These are phyloP conservation scores for Pinus tabuliformis DNA, from an alignment of 75 land plant species.

Conservation along the genomic window DNA sequence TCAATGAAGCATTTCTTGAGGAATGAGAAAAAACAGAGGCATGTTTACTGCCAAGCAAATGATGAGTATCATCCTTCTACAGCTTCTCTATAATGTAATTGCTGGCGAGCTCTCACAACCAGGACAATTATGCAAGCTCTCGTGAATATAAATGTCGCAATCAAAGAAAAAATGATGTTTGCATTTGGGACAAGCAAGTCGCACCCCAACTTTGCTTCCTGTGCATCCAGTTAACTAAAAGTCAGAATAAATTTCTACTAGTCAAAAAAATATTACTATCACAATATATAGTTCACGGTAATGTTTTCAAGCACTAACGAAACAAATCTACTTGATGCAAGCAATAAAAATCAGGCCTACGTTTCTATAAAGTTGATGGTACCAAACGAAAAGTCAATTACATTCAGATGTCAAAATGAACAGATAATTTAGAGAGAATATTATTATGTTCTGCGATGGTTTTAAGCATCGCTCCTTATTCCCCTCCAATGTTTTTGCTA, in stretches of 20 bases:
- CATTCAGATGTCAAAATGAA: background rate
- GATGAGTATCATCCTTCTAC: no score
- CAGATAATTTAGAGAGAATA: background rate
- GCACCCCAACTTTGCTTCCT: conserved; percentile 59
- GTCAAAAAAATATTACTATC: background rate
- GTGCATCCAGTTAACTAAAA: conserved; percentile 12
- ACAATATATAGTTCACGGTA: background rate
- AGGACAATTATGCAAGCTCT: conserved; percentile 97
- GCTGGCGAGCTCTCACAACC: conserved; percentile 79
- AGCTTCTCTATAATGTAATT: background rate
- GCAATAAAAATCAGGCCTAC: background rate
- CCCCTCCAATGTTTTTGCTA: background rate
- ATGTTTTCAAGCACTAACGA: background rate
- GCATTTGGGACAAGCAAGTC: conserved; percentile 85
- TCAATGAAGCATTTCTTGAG: no score
- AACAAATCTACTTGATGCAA: no score
- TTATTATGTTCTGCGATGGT: background rate
- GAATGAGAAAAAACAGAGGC: no score
- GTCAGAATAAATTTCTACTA: background rate
- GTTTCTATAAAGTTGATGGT: background rate
- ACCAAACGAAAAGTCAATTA: conserved; percentile 1
- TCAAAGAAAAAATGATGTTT: conserved; percentile 87
- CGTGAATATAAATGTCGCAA: conserved; percentile 96
- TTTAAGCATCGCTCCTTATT: background rate
- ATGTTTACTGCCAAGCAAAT: no score